Evolutionary conservation across 163 green algal genomes (phyloP), one percentile per base, ranked within the genome.

Genomic region (Botryococcus braunii): DNA sequence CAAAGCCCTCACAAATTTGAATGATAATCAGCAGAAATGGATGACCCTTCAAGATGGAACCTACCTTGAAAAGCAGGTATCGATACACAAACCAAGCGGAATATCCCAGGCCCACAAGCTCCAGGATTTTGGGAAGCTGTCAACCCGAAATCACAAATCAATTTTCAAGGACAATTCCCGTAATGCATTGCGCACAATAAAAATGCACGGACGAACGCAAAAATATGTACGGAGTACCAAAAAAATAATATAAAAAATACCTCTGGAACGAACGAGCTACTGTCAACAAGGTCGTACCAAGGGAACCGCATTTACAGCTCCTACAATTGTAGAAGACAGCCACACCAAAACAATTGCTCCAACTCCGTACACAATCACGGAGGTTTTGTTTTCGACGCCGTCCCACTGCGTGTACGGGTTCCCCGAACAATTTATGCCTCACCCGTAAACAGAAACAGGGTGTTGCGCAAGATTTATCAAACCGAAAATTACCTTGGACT

Each of bases 41-140:
- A 13, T 52, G 43, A 52, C 43, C 13, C 43, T 52, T 13, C 43
- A 52, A 52, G 17, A 17, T 52, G 43, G 9, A 74, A 68, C 80
- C 63, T 52, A 91, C 87, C 84, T 93, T 92, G 81, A 92, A 95
- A 1, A 95, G 83, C 69, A 95, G 81, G 82, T 95, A 93, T 52
- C 85, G 76, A 82, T 95, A 95, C 4, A 85, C 82, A 76, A 93
- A 95, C 84, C 88, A 97, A 2, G 83, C 78, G 41, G 74, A 85
- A 87, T 95, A 97, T 63, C 81, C 78, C 62, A 97, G 85, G 46
- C 91, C 91, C 32, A 97, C 82, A 31, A 97, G 80, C 84, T 97
- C 91, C 71, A 97, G 82, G 11, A 91, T 32, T 77, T 93, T 92
- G 11, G 88, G 88, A 40, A 97, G 67, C 85, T 93, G 80, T 72